Evolutionary conservation across 495 filamentous ascomycete species (phyloP), one percentile per base, ranked within the genome.

Genomic region (Ramalina intermedia): DNA sequence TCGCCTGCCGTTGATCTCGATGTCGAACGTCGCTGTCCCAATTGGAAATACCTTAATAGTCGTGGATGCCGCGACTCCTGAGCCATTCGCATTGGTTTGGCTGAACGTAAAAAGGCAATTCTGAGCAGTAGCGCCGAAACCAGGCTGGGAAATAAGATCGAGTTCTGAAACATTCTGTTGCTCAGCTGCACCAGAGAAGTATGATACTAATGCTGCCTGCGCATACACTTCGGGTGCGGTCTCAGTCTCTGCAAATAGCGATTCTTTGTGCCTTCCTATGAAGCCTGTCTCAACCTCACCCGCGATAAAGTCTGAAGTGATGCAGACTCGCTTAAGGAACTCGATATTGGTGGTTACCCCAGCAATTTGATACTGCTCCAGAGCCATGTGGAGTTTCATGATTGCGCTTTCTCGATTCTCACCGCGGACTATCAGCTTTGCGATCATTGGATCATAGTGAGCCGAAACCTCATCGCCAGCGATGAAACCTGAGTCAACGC

Each of bases 361-460:
- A 1, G 87, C 93, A 8, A 99, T 75, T 64, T 98, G 87, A 60
- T 96, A 98, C 45, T 88, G 75, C 50, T 85, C 83, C 23, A 96
- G 64, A 2, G 90, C 90, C n/a, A 76, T 65, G 35, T 79, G 76
- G 26, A 96, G 69, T 58, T 86, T 94, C 52, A 84, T 78, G 47
- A 96, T 78, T 16, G 91, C 87, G 17, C 82, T 82, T 61, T 84
- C 76, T 26, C 91, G 75, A 47, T 81, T 79, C 38, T 71, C 72
- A 16, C 85, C 93, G 23, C 79, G 73, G n/a, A 96, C 88, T 52
- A 99, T 96, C 47, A 99, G 72, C 63, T 99, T 99, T 38, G 93
- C 83, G 52, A 99, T 96, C 91, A 99, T 96, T 5, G 91, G 90
- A 55, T 99, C 91, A 64, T 96, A 99, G 46, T 91, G 81, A n/a